A percentile compares a stretch with the other conserved stretches of the same genome.
Conservation (phyloP, 805 yeast species). For the Kluyveromyces starmeri region DNA sequence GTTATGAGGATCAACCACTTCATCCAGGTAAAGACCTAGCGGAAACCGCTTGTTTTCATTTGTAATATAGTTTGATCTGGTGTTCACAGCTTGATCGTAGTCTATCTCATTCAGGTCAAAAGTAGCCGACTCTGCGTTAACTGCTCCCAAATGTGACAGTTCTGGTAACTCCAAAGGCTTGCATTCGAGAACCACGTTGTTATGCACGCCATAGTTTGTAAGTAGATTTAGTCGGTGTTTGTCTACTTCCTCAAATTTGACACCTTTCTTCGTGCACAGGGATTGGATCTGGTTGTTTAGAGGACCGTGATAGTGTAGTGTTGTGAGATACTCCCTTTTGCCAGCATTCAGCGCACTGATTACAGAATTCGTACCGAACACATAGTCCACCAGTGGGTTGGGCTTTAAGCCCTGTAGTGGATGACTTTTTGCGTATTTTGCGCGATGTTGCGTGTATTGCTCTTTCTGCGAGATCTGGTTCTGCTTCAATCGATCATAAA, state of each 20-base stretch:
- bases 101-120: constrained; percentile 8
- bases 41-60: constrained; percentile 37
- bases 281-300: constrained; percentile 35
- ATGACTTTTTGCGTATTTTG: constrained; percentile 8
- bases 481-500: constrained; percentile 11
- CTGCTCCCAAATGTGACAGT: constrained; percentile 25
- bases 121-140: constrained; percentile 13
- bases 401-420: constrained; percentile 16
- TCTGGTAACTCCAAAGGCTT: constrained; percentile 29
- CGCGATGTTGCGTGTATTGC: constrained; percentile 6
- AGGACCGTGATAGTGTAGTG: constrained; percentile 40
- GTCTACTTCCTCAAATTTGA: constrained; percentile 16
- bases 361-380: constrained; percentile 73
- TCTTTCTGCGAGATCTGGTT: constrained; percentile 7
- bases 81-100: constrained; percentile 13
- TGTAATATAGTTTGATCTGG: constrained; percentile 23
- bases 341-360: constrained; percentile 54
- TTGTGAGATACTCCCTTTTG: constrained; percentile 44
- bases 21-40: constrained; percentile 67
- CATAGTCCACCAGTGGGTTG: constrained; percentile 53
- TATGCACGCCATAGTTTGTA: constrained; percentile 66
- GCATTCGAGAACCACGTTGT: constrained; percentile 68
- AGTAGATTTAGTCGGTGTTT: constrained; percentile 49
- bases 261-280: constrained; percentile 35
- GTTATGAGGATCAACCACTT: constrained; percentile 79